Percentiles rank a stretch among this genome's conserved stretches.
These are phyloP conservation scores for Diaporthe sp. DNA, from an alignment of 2,329 filamentous ascomycete species.

Conservation along the genomic window DNA sequence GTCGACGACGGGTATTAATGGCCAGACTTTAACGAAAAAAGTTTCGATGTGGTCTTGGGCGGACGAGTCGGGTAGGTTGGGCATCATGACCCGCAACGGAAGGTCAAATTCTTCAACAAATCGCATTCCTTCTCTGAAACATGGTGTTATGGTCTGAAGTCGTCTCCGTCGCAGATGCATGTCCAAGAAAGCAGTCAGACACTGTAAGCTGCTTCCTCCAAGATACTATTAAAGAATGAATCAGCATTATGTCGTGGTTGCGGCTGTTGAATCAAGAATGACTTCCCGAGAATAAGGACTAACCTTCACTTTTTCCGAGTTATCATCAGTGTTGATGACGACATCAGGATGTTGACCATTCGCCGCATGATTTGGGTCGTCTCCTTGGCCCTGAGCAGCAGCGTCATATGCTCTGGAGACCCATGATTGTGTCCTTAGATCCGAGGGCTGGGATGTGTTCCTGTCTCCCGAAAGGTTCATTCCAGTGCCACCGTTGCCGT, in stretches of 20 bases:
- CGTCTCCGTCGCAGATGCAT: slow-evolving; percentile 44
- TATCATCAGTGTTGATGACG: slow-evolving; percentile 14
- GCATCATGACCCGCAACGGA: slow-evolving; percentile 31
- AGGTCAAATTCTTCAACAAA: slow-evolving; percentile 45
- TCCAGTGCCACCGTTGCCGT: background rate
- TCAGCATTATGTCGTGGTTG: background rate
- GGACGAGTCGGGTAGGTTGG: slow-evolving; percentile 37
- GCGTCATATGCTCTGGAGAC: slow-evolving; percentile 40
- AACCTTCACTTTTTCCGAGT: background rate
- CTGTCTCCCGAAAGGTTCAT: background rate
- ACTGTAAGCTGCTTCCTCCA: slow-evolving; percentile 46
- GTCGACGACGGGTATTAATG: slow-evolving; percentile 5
- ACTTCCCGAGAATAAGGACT: background rate
- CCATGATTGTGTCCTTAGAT: slow-evolving; percentile 37
- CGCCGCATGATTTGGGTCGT: slow-evolving; percentile 5
- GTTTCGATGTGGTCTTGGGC: background rate
- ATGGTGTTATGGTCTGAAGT: slow-evolving; percentile 42
- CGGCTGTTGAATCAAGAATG: background rate
- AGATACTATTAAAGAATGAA: slow-evolving; percentile 41
- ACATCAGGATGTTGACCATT: slow-evolving; percentile 2
- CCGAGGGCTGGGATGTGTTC: background rate
- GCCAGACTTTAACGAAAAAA: slow-evolving; percentile 11
- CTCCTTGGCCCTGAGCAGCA: slow-evolving; percentile 26
- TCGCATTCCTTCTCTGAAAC: slow-evolving; percentile 46
- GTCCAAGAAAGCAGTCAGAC: slow-evolving; percentile 46